Evolutionary conservation across 768 basidiomycete species (phyloP), one percentile per base, ranked within the genome.

Genomic region (Cystobasidium onofrii): DNA sequence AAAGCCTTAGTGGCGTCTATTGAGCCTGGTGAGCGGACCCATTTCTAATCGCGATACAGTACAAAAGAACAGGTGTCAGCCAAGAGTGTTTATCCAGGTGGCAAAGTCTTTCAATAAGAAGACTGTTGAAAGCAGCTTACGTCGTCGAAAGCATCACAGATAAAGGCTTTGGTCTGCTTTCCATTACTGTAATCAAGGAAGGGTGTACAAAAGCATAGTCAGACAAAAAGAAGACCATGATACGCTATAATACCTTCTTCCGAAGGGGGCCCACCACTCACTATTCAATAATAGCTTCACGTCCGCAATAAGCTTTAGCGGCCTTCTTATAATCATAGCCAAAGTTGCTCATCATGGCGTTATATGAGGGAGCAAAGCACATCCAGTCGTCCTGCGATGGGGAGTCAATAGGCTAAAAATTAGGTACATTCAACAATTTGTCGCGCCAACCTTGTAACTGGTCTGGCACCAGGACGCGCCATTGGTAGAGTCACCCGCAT

Each of bases 81-180:
- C 6, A 57, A 4, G 31, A 18, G 39, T n/a, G n/a, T n/a, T n/a
- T n/a, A n/a, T n/a, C n/a, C n/a, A n/a, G n/a, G n/a, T n/a, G n/a
- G 39, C 39, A 39, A 6, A 39, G 39, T 39, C 39, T 6, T 39
- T 39, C 6, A 39, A 39, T 39, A 15, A 39, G 39, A n/a, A n/a
- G n/a, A n/a, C n/a, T n/a, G n/a, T n/a, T n/a, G n/a, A n/a, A n/a
- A n/a, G 39, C 39, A 2, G 20, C 57, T 60, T 20, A 60, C 57
- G 31, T 60, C 57, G 33, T 60, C 77, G 34, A 79, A 79, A 0
- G 57, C 78, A 67, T 79, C 78, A 36, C 70, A 71, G 62, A 78
- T 50, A 54, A 71, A 73, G 1, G 73, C 44, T 9, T 70, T 77
- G 13, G 43, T 17, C 3, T 66, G 36, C 33, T 55, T 70, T 1